phyloP scores from a whole-genome alignment of 148 eudicot species.

The Rhododendron ovatum region DNA sequence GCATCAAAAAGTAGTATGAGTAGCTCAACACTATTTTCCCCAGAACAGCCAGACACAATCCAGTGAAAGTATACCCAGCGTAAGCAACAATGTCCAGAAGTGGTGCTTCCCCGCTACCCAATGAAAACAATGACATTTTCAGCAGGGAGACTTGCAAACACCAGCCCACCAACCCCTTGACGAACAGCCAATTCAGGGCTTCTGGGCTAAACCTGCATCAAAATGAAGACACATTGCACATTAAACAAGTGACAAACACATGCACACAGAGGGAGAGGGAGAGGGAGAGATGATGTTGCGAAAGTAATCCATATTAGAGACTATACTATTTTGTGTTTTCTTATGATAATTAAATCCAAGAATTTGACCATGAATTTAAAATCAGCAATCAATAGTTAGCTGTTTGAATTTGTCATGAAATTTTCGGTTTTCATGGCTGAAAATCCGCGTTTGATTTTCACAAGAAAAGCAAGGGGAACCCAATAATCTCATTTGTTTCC shows the following conservation, averaged over 20 bases:
- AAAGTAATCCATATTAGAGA: neutral
- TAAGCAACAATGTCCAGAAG: conserved; percentile 66
- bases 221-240: neutral
- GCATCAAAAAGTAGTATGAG: conserved; percentile 53
- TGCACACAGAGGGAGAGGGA: neutral
- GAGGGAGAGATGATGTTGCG: neutral
- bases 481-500: neutral
- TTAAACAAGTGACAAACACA: neutral
- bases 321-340: neutral
- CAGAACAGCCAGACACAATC: conserved; percentile 53
- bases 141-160: conserved; percentile 56
- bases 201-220: conserved; percentile 26
- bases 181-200: conserved; percentile 29
- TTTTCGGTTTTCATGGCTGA: neutral
- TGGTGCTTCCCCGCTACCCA: conserved; percentile 68
- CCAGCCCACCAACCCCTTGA: conserved; percentile 31
- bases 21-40: conserved; percentile 46
- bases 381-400: neutral
- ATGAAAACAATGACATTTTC: conserved; percentile 54
- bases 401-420: neutral
- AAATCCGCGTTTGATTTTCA: neutral
- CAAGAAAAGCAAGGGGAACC: neutral
- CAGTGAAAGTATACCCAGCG: conserved; percentile 62
- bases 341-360: neutral
- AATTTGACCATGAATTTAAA: neutral